Evolutionary conservation across 768 basidiomycete species (phyloP).

Genomic region (Leccinum broughii): DNA sequence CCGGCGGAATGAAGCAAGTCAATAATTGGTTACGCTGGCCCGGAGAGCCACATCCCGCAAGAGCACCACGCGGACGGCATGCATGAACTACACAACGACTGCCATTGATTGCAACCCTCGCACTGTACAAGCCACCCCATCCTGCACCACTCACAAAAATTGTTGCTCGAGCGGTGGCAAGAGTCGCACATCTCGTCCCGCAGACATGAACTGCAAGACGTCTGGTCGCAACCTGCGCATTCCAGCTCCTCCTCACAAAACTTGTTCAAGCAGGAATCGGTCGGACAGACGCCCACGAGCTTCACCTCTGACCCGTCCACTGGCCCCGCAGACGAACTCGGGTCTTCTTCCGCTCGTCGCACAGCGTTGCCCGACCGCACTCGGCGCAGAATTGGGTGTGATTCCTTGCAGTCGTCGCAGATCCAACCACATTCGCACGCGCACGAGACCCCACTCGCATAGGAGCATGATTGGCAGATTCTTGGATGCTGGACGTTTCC

Average conservation of each 20-base stretch:
- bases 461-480: conserved; percentile 21
- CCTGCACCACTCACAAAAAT: too few relatives aligned
- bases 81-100: too few relatives aligned
- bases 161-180: conserved; percentile 6
- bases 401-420: conserved; percentile 24
- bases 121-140: conserved; percentile 1
- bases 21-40: background rate
- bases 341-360: background rate
- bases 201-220: conserved; percentile 16
- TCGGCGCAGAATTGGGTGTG: background rate
- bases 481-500: background rate
- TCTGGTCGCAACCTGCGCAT: conserved; percentile 16
- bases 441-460: conserved; percentile 22
- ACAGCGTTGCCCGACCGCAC: too few relatives aligned
- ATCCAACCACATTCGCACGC: conserved; percentile 20
- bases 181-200: conserved; percentile 1
- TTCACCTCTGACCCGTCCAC: too few relatives aligned
- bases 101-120: background rate
- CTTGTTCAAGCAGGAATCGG: too few relatives aligned
- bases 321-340: too few relatives aligned
- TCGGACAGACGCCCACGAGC: too few relatives aligned
- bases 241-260: background rate
- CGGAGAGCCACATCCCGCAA: too few relatives aligned
- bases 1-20: too few relatives aligned
- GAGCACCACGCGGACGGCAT: too few relatives aligned